A percentile compares a stretch with the other conserved stretches of the same genome.
phyloP scores from a whole-genome alignment of 164 flowering plant species.

The Piper longum region DNA sequence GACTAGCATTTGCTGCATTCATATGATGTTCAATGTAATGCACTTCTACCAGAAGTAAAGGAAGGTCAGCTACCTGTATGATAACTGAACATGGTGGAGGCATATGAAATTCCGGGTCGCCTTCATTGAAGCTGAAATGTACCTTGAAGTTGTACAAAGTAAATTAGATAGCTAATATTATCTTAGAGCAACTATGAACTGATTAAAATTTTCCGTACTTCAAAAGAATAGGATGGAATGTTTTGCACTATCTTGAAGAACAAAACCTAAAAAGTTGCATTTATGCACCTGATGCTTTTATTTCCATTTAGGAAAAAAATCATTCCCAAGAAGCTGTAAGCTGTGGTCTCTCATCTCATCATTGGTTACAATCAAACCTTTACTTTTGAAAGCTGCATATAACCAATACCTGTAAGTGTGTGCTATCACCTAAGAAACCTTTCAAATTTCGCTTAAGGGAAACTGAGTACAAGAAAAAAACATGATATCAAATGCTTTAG shows the following conservation, averaged over 20 bases:
- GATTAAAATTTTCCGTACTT: not conserved
- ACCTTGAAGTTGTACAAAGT: slow-evolving; percentile 29
- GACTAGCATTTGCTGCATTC: not conserved
- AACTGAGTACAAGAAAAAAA: not conserved
- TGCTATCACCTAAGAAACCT: slow-evolving; percentile 18
- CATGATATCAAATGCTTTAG: too few relatives aligned
- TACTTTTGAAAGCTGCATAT: slow-evolving; percentile 85
- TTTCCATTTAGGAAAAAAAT: slow-evolving; percentile 90
- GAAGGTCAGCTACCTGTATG: slow-evolving; percentile 44
- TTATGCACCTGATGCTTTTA: slow-evolving; percentile 87
- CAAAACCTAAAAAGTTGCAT: not conserved
- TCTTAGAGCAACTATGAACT: not conserved
- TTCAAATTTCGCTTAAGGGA: not conserved
- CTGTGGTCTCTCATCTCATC: slow-evolving; percentile 92
- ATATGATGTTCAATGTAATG: too few relatives aligned
- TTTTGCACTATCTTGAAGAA: not conserved
- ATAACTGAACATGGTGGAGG: slow-evolving; percentile 84
- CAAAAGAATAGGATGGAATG: not conserved
- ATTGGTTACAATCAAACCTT: slow-evolving; percentile 77
- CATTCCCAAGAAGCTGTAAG: slow-evolving; percentile 77
- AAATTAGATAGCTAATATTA: too few relatives aligned
- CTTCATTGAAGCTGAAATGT: slow-evolving; percentile 48
- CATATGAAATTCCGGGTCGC: slow-evolving; percentile 61
- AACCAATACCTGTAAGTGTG: slow-evolving; percentile 83
- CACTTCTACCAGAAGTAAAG: too few relatives aligned